Conservation (phyloP, 2,329 filamentous ascomycete species). For the Diaporthe sp. region DNA sequence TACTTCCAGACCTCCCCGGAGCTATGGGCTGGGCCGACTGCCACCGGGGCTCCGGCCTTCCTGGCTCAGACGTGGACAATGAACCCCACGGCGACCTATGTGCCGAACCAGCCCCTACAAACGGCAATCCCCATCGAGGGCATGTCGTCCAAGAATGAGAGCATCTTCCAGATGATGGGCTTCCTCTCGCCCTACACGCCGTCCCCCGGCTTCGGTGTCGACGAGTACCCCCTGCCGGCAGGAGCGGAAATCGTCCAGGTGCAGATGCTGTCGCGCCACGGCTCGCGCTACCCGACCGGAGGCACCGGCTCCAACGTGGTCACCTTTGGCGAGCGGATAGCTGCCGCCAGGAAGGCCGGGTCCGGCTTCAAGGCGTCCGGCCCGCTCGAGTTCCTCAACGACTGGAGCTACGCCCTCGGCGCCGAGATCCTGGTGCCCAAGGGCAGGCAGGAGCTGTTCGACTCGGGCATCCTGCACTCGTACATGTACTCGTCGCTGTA, state of each 20-base stretch:
- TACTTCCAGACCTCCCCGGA: conserved; percentile 74
- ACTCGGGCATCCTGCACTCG: conserved; percentile 75
- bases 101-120: conserved; percentile 78
- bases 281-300: conserved; percentile 78
- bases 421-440: conserved; percentile 79
- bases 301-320: conserved; percentile 63
- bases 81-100: conserved; percentile 73
- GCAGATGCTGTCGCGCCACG: conserved; percentile 80
- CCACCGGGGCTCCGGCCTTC: conserved; percentile 78
- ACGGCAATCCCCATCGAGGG: conserved; percentile 77
- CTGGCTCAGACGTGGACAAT: conserved; percentile 78
- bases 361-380: conserved; percentile 65
- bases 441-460: conserved; percentile 78
- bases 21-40: conserved; percentile 73
- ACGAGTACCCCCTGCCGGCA: conserved; percentile 76
- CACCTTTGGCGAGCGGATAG: conserved; percentile 68
- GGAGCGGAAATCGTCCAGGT: conserved; percentile 78
- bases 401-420: conserved; percentile 78
- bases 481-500: conserved; percentile 81
- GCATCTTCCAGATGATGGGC: conserved; percentile 79
- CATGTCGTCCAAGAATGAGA: conserved; percentile 66
- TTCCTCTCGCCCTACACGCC: conserved; percentile 78
- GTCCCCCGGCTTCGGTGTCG: conserved; percentile 79
- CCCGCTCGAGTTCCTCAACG: conserved; percentile 73
- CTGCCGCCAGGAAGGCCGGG: conserved; percentile 58